Base-by-base conservation (phyloP, 495 filamentous ascomycete genomes). In the Achaetomiella virescens region DNA sequence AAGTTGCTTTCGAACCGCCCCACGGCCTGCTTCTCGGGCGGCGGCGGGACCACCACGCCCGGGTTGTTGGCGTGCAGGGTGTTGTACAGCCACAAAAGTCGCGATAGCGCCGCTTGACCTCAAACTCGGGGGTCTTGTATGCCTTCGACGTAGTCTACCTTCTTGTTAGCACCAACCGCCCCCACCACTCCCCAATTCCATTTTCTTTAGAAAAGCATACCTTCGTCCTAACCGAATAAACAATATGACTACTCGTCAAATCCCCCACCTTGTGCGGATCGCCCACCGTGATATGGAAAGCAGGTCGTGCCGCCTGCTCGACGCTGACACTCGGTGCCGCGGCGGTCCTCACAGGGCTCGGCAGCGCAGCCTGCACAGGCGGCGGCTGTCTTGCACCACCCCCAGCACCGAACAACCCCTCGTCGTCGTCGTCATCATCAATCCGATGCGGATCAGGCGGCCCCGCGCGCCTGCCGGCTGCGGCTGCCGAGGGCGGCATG, bases 191-290 rank as follows among this genome's bases (percentile, higher is more conserved):
- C 22, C 46, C 18, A 9, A 27, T 36, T 15, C n/a, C 44, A 25
- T 21, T 11, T 25, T 27, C 22, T 17, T 29, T 12, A 18, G 15
- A 29, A 25, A 44, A n/a, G 57, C 65, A 55, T 82, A 96, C 91
- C 85, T 87, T 93, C 31, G 93, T 98, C 65, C 86, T 78, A 40
- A 98, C 92, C 60, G 90, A 88, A 71, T 98, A 98, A 21, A 96
- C 95, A 63, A 93, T 98, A 72, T 98, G 93, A 58, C 91, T 95
- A 65, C 88, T 95, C 12, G 95, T 96, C 66, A 97, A 72, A 72
- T 97, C 93, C 41, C 93, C 95, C 53, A 98, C 91, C 70, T 97
- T 98, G 69, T 96, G 90, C 37, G 95, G 95, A 75, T 98, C 93
- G 41, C 93, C 93, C 12, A 98, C 93, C 2, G 78, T 82, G 58